phyloP scores from a whole-genome alignment of 768 basidiomycete genomes.

The Suillus decipiens region DNA sequence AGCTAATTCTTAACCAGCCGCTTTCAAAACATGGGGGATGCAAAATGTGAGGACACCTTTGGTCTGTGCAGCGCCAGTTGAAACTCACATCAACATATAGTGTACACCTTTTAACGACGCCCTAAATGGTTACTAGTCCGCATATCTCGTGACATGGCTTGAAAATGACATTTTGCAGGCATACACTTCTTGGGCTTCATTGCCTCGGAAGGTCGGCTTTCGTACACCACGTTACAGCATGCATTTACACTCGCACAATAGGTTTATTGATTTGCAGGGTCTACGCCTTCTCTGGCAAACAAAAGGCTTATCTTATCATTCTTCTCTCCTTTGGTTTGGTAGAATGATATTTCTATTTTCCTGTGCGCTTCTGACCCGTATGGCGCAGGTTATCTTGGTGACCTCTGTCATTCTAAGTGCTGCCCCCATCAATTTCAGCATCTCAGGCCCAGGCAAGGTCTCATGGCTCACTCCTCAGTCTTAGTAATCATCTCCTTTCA shows the following conservation, averaged over 20 bases:
- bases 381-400: neutral
- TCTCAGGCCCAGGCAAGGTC: neutral
- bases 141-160: neutral
- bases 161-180: neutral
- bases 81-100: neutral
- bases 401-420: neutral
- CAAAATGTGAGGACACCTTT: neutral
- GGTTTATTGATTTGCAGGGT: neutral
- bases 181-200: conserved; percentile 1
- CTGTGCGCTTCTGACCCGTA: neutral
- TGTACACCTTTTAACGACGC: neutral
- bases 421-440: neutral
- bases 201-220: conserved; percentile 3
- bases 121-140: neutral
- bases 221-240: neutral
- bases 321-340: conserved; percentile 2
- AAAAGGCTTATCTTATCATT: neutral
- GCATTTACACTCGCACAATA: neutral
- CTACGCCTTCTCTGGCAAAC: conserved; percentile 1
- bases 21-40: neutral
- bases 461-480: neutral
- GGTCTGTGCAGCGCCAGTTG: neutral
- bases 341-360: neutral
- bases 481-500: neutral
- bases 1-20: neutral